Conservation (phyloP, 495 filamentous ascomycete genomes). For the Rusavskia elegans region DNA sequence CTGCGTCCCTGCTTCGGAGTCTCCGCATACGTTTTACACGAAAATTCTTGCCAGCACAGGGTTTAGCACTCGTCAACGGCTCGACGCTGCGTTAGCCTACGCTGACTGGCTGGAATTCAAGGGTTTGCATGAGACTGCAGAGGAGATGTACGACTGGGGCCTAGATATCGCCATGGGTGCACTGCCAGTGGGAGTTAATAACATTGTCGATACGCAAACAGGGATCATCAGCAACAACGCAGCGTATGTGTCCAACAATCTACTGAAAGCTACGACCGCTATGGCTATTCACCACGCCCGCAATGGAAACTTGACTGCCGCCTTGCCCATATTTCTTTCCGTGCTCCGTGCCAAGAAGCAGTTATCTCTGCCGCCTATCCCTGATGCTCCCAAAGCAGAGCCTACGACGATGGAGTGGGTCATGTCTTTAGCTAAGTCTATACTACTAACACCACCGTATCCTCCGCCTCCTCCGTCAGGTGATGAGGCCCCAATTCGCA, state of each 20-base stretch:
- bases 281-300: slow-evolving; percentile 62
- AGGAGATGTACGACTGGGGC: slow-evolving; percentile 55
- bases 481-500: slow-evolving; percentile 43
- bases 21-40: slow-evolving; percentile 58
- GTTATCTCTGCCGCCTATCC: slow-evolving; percentile 18
- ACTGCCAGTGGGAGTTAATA: slow-evolving; percentile 25
- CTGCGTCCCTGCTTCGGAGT: slow-evolving; percentile 44
- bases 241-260: slow-evolving; percentile 45
- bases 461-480: slow-evolving; percentile 51
- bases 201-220: slow-evolving; percentile 42
- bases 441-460: slow-evolving; percentile 39
- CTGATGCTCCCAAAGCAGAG: not conserved
- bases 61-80: slow-evolving; percentile 53
- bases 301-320: slow-evolving; percentile 39
- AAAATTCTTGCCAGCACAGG: slow-evolving; percentile 62
- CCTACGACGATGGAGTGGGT: slow-evolving; percentile 9
- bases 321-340: slow-evolving; percentile 77
- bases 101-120: slow-evolving; percentile 75
- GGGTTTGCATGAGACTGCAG: slow-evolving; percentile 38
- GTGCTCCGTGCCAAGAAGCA: slow-evolving; percentile 56
- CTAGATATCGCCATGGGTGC: slow-evolving; percentile 48
- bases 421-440: slow-evolving; percentile 19
- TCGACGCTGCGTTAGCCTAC: slow-evolving; percentile 67
- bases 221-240: slow-evolving; percentile 39
- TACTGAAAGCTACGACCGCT: slow-evolving; percentile 58